A percentile compares a stretch with the other conserved stretches of the same genome.
phyloP scores from a whole-genome alignment of 2,329 filamentous ascomycete genomes.

The Nannizziopsis barbatae region DNA sequence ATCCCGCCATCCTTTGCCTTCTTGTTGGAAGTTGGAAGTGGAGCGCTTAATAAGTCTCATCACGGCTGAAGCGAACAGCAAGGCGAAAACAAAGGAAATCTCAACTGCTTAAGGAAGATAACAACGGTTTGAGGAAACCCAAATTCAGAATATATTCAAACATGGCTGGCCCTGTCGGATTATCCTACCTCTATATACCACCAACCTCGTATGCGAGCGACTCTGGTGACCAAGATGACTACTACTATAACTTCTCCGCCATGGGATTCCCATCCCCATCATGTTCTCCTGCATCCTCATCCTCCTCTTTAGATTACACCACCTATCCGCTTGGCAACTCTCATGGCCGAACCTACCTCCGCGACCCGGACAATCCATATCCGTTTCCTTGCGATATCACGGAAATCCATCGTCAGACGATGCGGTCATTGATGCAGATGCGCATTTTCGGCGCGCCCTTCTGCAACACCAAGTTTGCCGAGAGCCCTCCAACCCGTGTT shows the following conservation, averaged over 20 bases:
- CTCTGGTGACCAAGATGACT: conserved; percentile 6
- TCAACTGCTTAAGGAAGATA: not conserved
- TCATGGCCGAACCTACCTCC: conserved; percentile 72
- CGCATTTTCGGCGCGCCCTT: conserved; percentile 71
- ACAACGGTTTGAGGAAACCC: not conserved
- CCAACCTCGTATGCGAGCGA: conserved; percentile 6
- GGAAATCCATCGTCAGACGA: conserved; percentile 76
- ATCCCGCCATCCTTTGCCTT: no score
- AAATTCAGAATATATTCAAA: not conserved
- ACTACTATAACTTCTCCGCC: conserved; percentile 6
- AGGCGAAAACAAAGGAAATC: not conserved
- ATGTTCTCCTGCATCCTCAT: conserved; percentile 16
- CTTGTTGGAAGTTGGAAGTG: no score
- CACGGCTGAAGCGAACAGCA: not conserved
- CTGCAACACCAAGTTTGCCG: conserved; percentile 56
- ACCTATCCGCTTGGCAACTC: conserved; percentile 55
- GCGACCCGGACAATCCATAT: conserved; percentile 60
- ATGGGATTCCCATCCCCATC: conserved; percentile 25
- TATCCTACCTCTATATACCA: conserved; percentile 15
- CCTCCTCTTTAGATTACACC: conserved; percentile 30
- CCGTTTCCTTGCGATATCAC: conserved; percentile 79
- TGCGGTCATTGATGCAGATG: conserved; percentile 70
- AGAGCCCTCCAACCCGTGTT: conserved; percentile 61
- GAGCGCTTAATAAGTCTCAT: no score
- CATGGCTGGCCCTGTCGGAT: conserved; percentile 12